Base-by-base conservation (phyloP, 345 rosid species). In the Leavenworthia alabamica region DNA sequence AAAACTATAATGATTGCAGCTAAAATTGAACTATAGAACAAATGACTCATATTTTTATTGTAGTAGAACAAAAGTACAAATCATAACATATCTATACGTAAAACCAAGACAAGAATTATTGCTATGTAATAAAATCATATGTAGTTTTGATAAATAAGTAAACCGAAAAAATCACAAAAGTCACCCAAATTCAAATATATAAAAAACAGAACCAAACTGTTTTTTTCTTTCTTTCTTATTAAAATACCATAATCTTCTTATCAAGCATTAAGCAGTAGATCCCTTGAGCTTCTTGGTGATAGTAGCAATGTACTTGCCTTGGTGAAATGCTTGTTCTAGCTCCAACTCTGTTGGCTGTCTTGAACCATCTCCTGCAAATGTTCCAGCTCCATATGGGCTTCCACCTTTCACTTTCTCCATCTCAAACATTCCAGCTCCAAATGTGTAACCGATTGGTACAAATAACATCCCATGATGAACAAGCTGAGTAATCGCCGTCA, bases 401-500 rank as follows among this genome's bases (percentile, higher is more conserved):
- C 98, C 98, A 1, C 98, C 96, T 75, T 86, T 92, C 78, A 92
- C 86, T 2, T 70, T 41, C 78, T 88, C 91, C 96, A 90, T 88
- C 86, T 88, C 97, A 2, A 88, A 86, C 97, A 90, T 90, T 19
- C 97, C 96, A 9, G 97, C 97, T 3, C 97, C 97, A 46, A 90
- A 90, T 24, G 96, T 90, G 84, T 88, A 88, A 49, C 96, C 96
- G 5, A 92, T 81, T 3, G 98, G 98, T 8, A 92, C 89, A 64
- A 83, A 92, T 11, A 92, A 48, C 93, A 92, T 92, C 29, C 96
- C 96, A 10, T 92, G 98, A 83, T 92, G 98, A 20, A 85, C 98
- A 53, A 92, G 85, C 72, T 92, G 98, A 35, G 98, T 92, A 37
- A 92, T 82, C 2, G 98, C 96, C 7, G 98, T 92, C 83, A 92